phyloP scores from a whole-genome alignment of 768 basidiomycete genomes.

The Termitomyces sp. region DNA sequence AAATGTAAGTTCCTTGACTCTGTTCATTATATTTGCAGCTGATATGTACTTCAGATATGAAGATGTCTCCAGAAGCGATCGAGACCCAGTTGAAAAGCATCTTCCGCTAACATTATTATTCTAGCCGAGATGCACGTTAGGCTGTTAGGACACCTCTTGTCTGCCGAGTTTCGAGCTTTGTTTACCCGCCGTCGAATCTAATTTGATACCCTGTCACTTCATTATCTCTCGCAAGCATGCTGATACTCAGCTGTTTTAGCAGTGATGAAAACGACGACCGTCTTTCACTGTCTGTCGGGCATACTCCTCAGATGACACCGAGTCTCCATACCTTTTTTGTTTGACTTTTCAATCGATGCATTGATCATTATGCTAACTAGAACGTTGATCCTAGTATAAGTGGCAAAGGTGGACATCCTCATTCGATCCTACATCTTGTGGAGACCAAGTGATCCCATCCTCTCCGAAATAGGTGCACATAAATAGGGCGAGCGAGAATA shows the following conservation, averaged over 20 bases:
- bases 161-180: not conserved
- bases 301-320: not conserved
- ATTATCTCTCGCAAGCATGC: not conserved
- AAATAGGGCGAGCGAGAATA: not conserved
- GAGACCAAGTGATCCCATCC: too few species aligned
- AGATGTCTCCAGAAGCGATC: conserved; percentile 69
- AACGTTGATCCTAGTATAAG: not conserved
- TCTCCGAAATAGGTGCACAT: not conserved
- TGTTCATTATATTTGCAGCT: conserved; percentile 1
- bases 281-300: not conserved
- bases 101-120: conserved; percentile 31
- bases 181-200: not conserved
- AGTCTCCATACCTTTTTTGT: not conserved
- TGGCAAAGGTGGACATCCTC: not conserved
- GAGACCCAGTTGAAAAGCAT: conserved; percentile 65
- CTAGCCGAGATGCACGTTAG: not conserved
- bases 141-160: not conserved
- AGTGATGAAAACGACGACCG: not conserved
- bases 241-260: not conserved
- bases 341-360: not conserved
- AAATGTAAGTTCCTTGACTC: conserved; percentile 49
- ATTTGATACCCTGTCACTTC: not conserved
- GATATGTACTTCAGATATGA: conserved; percentile 57
- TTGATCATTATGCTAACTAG: not conserved
- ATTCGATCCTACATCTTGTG: too few species aligned